Evolutionary conservation across 2,329 filamentous ascomycete genomes (phyloP).

Genomic region (Coniella vitis): DNA sequence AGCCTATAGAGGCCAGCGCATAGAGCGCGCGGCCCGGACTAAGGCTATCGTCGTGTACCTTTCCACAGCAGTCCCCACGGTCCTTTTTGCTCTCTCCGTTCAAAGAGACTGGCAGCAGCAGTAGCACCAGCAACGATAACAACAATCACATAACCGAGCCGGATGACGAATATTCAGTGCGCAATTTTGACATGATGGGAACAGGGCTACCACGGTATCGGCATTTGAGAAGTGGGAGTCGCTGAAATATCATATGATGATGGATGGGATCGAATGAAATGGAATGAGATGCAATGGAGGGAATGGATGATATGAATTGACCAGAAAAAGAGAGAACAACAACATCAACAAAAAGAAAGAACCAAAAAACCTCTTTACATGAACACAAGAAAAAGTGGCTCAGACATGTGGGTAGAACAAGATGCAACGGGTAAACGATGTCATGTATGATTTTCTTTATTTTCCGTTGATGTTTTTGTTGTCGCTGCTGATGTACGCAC

Average conservation of each 20-base stretch:
- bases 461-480: constrained; percentile 13
- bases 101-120: not conserved
- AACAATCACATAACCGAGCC: constrained; percentile 1
- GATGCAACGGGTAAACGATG: constrained; percentile 12
- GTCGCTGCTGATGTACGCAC: constrained; percentile 6
- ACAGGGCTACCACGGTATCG: constrained; percentile 14
- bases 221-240: constrained; percentile 7
- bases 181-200: constrained; percentile 18
- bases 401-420: not conserved
- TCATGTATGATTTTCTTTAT: constrained; percentile 13
- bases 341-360: no score
- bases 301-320: no score
- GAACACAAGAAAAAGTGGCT: no score
- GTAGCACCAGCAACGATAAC: not conserved
- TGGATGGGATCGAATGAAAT: not conserved
- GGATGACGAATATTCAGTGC: constrained; percentile 11
- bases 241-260: not conserved
- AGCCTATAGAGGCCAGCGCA: constrained; percentile 30
- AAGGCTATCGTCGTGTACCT: constrained; percentile 12
- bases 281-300: not conserved
- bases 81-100: constrained; percentile 23
- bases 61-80: constrained; percentile 20
- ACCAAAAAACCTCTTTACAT: no score
- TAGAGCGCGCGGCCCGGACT: constrained; percentile 24
- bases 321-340: no score